Conservation (phyloP, 2,329 filamentous ascomycete genomes). For the Arthrobotrys entomopaga region DNA sequence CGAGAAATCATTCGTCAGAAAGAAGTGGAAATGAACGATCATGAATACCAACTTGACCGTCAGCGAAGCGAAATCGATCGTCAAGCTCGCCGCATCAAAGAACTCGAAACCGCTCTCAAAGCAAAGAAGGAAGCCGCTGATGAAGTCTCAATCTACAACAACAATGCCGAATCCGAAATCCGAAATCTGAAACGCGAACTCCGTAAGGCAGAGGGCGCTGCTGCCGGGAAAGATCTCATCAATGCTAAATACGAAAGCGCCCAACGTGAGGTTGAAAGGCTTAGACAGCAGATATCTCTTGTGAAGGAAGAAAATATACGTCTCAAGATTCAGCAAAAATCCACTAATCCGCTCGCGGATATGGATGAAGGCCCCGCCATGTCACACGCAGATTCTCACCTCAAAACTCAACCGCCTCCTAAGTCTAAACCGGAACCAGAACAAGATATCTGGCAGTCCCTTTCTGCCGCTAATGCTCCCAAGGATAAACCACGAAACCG, state of each 20-base stretch:
- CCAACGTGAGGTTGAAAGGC: constrained; percentile 45
- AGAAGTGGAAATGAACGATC: constrained; percentile 50
- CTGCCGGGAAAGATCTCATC: constrained; percentile 46
- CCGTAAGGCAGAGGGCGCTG: constrained; percentile 47
- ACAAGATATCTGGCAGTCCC: constrained; percentile 40
- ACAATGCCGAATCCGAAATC: constrained; percentile 43
- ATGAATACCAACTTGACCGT: constrained; percentile 51
- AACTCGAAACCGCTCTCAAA: constrained; percentile 44
- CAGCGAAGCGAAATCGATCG: constrained; percentile 50
- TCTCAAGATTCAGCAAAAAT: constrained; percentile 38
- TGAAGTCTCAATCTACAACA: constrained; percentile 29
- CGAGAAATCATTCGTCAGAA: constrained; percentile 47
- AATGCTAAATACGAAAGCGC: constrained; percentile 32
- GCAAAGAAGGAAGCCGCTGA: constrained; percentile 36
- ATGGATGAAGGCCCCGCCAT: constrained; percentile 29
- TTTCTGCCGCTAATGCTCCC: constrained; percentile 27
- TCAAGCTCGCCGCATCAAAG: constrained; percentile 47
- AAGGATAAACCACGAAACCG: constrained; percentile 39
- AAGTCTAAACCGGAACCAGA: not conserved
- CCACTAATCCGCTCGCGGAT: constrained; percentile 11
- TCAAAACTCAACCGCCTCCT: not conserved
- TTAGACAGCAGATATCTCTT: constrained; percentile 41
- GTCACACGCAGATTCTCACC: constrained; percentile 14
- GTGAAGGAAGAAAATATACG: constrained; percentile 50
- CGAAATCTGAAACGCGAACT: constrained; percentile 47